phyloP scores from a whole-genome alignment of 192 early-diverging fungal species.

The Dissophora globulifera region DNA sequence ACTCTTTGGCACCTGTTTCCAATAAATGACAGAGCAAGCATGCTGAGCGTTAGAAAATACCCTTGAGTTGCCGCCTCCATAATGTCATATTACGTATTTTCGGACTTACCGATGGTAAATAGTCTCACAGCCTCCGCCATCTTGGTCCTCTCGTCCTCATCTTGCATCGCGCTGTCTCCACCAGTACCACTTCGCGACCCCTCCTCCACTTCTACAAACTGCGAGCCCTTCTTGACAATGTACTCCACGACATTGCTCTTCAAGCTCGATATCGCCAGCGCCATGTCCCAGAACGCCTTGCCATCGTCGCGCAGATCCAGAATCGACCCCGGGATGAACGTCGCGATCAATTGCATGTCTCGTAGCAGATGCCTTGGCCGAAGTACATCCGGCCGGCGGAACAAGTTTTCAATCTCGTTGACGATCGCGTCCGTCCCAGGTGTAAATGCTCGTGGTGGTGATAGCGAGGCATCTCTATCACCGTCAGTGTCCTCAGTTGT shows the following conservation, averaged over 20 bases:
- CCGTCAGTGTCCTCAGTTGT: no score
- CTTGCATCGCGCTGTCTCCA: no score
- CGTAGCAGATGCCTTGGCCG: slow-evolving; percentile 47
- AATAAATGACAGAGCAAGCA: no score
- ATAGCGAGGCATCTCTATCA: no score
- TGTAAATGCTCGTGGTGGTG: slow-evolving; percentile 37
- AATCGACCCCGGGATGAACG: slow-evolving; percentile 47
- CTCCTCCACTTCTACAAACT: slow-evolving; percentile 38
- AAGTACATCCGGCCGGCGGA: slow-evolving; percentile 29
- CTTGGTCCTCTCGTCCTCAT: slow-evolving; percentile 38
- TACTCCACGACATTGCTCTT: slow-evolving; percentile 52
- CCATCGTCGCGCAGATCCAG: slow-evolving; percentile 54
- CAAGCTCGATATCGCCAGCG: slow-evolving; percentile 45
- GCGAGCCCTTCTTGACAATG: slow-evolving; percentile 45
- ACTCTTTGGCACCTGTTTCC: slow-evolving; percentile 52
- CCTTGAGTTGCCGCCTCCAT: background rate
- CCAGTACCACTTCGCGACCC: slow-evolving; percentile 6
- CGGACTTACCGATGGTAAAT: slow-evolving; percentile 53
- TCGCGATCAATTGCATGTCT: slow-evolving; percentile 54
- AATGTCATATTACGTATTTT: no score
- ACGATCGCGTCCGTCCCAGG: slow-evolving; percentile 57
- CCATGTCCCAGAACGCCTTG: slow-evolving; percentile 59
- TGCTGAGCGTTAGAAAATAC: no score
- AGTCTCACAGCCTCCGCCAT: slow-evolving; percentile 54
- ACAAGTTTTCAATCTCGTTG: slow-evolving; percentile 51